Conservation (phyloP, 2,329 filamentous ascomycete genomes). For the Trichocomaceae sp. region DNA sequence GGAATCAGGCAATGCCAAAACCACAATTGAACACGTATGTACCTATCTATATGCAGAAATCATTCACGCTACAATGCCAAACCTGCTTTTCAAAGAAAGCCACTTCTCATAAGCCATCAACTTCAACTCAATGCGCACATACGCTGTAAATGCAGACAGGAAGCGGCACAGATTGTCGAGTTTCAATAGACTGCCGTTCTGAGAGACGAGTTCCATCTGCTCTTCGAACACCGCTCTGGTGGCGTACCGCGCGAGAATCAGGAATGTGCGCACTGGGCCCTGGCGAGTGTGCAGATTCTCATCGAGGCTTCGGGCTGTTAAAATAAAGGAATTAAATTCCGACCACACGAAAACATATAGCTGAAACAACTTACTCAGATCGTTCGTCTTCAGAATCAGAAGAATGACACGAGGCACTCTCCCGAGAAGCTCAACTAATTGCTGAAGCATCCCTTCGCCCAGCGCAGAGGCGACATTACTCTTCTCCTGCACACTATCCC, state of each 20-base stretch:
- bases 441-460: conserved; percentile 79
- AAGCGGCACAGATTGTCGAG: conserved; percentile 48
- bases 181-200: conserved; percentile 46
- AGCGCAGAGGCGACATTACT: conserved; percentile 77
- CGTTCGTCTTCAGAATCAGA: conserved; percentile 95
- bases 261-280: conserved; percentile 55
- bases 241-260: conserved; percentile 60
- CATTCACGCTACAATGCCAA: conserved; percentile 21
- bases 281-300: conserved; percentile 61
- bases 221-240: conserved; percentile 58
- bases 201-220: conserved; percentile 45
- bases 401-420: conserved; percentile 88
- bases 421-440: conserved; percentile 80
- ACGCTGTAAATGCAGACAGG: conserved; percentile 47
- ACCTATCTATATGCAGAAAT: neutral
- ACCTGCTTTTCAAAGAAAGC: conserved; percentile 44
- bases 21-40: neutral
- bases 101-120: conserved; percentile 54
- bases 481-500: conserved; percentile 66
- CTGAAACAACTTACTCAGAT: conserved; percentile 58
- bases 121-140: conserved; percentile 52
- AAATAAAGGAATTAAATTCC: conserved; percentile 6
- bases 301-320: conserved; percentile 70
- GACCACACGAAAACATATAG: neutral
- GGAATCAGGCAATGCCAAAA: neutral